These are phyloP conservation scores for Trichoderma gamsii DNA, from an alignment of 495 filamentous ascomycete genomes.

Conservation along the genomic window DNA sequence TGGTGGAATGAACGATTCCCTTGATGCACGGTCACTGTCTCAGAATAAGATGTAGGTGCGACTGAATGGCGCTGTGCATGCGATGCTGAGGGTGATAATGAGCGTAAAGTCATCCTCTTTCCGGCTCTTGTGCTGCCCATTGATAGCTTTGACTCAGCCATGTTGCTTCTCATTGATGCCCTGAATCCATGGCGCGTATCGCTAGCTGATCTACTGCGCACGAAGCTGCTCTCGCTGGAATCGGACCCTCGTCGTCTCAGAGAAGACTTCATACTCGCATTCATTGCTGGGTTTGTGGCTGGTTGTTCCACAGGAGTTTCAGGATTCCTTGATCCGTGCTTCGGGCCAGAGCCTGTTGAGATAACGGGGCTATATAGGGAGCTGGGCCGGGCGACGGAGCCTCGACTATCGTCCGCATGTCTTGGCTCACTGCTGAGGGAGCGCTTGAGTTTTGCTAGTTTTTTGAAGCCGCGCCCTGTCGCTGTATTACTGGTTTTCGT, in stretches of 20 bases:
- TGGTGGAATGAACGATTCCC: background rate
- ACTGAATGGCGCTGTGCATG: background rate
- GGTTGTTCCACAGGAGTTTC: background rate
- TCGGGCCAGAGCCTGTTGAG: background rate
- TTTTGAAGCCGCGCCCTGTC: background rate
- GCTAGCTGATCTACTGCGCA: slow-evolving; percentile 28
- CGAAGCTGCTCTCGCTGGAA: slow-evolving; percentile 46
- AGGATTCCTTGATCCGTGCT: no score
- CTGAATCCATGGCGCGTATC: background rate
- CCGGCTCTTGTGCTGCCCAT: background rate
- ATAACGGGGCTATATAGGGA: background rate
- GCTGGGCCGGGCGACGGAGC: background rate
- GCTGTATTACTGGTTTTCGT: background rate
- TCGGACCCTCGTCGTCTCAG: slow-evolving; percentile 38
- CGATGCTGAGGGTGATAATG: background rate
- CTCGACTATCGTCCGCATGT: background rate
- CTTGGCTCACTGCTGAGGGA: background rate
- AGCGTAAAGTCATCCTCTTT: background rate
- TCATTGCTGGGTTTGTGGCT: background rate
- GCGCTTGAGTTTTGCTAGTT: background rate
- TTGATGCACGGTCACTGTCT: background rate
- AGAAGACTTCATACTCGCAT: slow-evolving; percentile 6
- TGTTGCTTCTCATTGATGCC: slow-evolving; percentile 3
- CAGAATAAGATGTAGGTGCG: background rate
- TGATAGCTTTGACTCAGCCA: background rate